Base-by-base conservation (phyloP, 345 rosid species). In the Excoecaria agallocha region DNA sequence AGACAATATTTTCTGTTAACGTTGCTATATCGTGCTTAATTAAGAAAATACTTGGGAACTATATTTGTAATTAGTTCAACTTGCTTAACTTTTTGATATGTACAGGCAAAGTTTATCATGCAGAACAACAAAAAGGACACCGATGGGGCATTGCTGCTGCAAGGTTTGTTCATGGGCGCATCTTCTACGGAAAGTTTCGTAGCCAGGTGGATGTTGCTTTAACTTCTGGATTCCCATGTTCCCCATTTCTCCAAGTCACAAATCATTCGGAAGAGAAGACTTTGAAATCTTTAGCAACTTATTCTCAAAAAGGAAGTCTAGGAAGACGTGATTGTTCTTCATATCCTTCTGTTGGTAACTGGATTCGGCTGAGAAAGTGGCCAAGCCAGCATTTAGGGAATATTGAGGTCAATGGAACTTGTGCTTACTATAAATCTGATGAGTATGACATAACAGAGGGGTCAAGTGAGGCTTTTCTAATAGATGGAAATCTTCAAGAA, bases 341-440 rank as follows among this genome's bases (percentile, higher is more conserved):
- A 30, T 45, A 46, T 45, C n/a, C 35, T 35, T 70, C 39, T 11
- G 55, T 22, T 17, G 69, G 62, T 25, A 61, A 56, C n/a, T 70
- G 45, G 57, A 43, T 63, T 70, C 70, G 48, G 15, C 50, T 60
- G 15, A 77, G 30, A 46, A 70, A 71, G 55, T 25, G 52, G 41
- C 43, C 12, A 3, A 25, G 43, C 43, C 63, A 12, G 68, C 55
- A 45, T 62, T 56, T 54, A 37, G 62, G 30, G 4, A 1, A 17
- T 54, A 58, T 17, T 46, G 70, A 63, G 67, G 41, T 66, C 51
- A 65, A 65, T 15, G 45, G 75, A 55, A 54, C 64, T 3, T 58
- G 91, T 79, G 77, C 86, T 75, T 71, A 72, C 85, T 94, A 92
- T 79, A 94, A 92, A 80, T 92, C 99, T 17, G 98, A 89, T 82